These are phyloP conservation scores for Penicillium mononematosum DNA, from an alignment of 495 filamentous ascomycete species.

Conservation along the genomic window DNA sequence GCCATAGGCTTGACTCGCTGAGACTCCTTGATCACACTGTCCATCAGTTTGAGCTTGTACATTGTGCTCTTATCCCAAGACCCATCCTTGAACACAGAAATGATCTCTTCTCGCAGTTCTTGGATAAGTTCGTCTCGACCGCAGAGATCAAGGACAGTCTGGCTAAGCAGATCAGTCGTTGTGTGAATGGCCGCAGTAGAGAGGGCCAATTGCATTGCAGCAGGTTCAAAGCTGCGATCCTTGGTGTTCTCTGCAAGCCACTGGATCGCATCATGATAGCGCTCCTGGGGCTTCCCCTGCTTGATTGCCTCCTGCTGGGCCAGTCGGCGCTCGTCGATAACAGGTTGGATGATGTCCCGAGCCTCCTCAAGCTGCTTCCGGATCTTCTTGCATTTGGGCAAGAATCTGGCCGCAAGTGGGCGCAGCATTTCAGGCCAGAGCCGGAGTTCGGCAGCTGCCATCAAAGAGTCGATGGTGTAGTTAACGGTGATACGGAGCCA, in stretches of 20 bases:
- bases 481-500: constrained; percentile 40
- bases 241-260: constrained; percentile 23
- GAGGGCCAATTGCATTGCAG: constrained; percentile 14
- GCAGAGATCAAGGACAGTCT: constrained; percentile 41
- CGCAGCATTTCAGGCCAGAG: constrained; percentile 37
- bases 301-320: not conserved
- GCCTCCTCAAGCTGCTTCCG: constrained; percentile 9
- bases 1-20: constrained; percentile 28
- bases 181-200: constrained; percentile 33
- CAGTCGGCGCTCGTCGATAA: constrained; percentile 16
- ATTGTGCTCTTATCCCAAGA: constrained; percentile 41
- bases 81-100: constrained; percentile 16
- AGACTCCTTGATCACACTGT: constrained; percentile 34
- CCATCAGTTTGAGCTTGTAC: constrained; percentile 46
- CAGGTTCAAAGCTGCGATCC: constrained; percentile 21
- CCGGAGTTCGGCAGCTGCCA: constrained; percentile 31
- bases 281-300: not conserved
- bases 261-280: constrained; percentile 11
- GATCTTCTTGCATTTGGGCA: constrained; percentile 9
- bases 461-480: constrained; percentile 41
- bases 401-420: constrained; percentile 28
- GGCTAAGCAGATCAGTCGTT: constrained; percentile 32
- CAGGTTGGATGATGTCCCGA: constrained; percentile 11
- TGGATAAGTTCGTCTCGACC: constrained; percentile 36
- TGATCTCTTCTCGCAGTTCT: constrained; percentile 24